Percentiles rank a stretch among this genome's conserved stretches.
Evolutionary conservation across 2,329 filamentous ascomycete species (phyloP).

Genomic region (Talaromyces atroroseus): DNA sequence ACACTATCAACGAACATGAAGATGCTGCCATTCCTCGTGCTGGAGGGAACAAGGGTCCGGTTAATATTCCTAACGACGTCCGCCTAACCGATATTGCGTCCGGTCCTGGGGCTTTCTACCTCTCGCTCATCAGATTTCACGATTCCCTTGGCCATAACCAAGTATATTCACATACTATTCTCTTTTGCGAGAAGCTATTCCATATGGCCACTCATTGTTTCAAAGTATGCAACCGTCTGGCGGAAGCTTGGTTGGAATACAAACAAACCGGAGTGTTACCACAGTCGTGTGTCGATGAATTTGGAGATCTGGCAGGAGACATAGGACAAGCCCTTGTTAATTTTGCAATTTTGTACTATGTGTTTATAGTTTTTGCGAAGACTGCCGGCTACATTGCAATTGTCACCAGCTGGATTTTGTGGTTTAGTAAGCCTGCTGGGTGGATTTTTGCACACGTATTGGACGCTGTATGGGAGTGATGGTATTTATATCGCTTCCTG

Average conservation of each 20-base stretch:
- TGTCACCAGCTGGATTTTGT: slow-evolving; percentile 32
- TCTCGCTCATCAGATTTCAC: slow-evolving; percentile 7
- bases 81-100: background rate
- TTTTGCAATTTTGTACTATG: slow-evolving; percentile 28
- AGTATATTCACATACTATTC: slow-evolving; percentile 5
- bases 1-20: background rate
- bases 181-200: slow-evolving; percentile 3
- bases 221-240: slow-evolving; percentile 17
- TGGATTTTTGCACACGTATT: slow-evolving; percentile 22
- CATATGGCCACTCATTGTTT: slow-evolving; percentile 14
- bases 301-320: slow-evolving; percentile 25
- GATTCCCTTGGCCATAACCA: slow-evolving; percentile 4
- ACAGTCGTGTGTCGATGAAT: slow-evolving; percentile 23
- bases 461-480: background rate
- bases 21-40: background rate
- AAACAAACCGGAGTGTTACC: slow-evolving; percentile 29
- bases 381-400: slow-evolving; percentile 28
- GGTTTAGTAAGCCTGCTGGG: slow-evolving; percentile 31
- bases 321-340: slow-evolving; percentile 30
- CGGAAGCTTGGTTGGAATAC: slow-evolving; percentile 24
- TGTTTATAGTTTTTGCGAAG: slow-evolving; percentile 26
- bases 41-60: background rate
- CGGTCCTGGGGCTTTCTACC: slow-evolving; percentile 4
- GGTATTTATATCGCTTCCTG: too few relatives aligned
- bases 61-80: background rate